These are phyloP conservation scores for Argentina anserina DNA, from an alignment of 306 rosid species.

Conservation along the genomic window DNA sequence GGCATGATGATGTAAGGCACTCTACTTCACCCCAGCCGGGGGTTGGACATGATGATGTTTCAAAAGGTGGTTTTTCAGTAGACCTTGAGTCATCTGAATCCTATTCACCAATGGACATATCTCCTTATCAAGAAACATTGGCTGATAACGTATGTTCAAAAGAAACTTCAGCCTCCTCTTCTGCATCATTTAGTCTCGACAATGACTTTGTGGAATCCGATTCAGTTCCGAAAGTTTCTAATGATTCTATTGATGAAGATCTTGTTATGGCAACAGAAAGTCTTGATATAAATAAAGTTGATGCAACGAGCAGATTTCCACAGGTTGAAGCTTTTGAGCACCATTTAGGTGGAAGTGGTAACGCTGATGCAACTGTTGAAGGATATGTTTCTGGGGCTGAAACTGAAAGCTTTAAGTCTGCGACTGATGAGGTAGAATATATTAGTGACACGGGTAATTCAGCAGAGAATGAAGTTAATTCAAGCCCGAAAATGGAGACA, in stretches of 20 bases:
- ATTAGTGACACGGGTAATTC: slow-evolving; percentile 33
- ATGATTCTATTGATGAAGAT: slow-evolving; percentile 63
- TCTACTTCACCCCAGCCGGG: slow-evolving; percentile 38
- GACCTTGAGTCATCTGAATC: slow-evolving; percentile 41
- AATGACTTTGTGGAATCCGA: slow-evolving; percentile 29
- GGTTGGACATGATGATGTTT: slow-evolving; percentile 42
- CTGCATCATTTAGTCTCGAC: slow-evolving; percentile 44
- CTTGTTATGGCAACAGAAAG: slow-evolving; percentile 40
- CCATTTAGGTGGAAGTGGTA: slow-evolving; percentile 23
- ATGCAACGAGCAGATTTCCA: slow-evolving; percentile 28
- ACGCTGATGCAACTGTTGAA: slow-evolving; percentile 40
- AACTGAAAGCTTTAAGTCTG: slow-evolving; percentile 85
- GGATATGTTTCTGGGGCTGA: slow-evolving; percentile 65
- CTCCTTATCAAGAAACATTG: slow-evolving; percentile 76
- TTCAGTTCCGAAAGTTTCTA: slow-evolving; percentile 31
- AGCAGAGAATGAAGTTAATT: slow-evolving; percentile 50
- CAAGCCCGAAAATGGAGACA: slow-evolving; percentile 35
- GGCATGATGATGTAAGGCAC: slow-evolving; percentile 45
- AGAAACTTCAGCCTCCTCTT: slow-evolving; percentile 63
- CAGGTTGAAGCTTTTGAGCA: slow-evolving; percentile 30
- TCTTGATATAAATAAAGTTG: slow-evolving; percentile 44
- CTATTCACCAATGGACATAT: slow-evolving; percentile 88
- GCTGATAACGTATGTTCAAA: slow-evolving; percentile 43
- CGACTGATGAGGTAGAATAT: slow-evolving; percentile 58
- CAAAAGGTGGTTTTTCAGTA: slow-evolving; percentile 41